These are phyloP conservation scores for Dictyostelium discoideum DNA, from an alignment of 78 protist species.

Conservation along the genomic window DNA sequence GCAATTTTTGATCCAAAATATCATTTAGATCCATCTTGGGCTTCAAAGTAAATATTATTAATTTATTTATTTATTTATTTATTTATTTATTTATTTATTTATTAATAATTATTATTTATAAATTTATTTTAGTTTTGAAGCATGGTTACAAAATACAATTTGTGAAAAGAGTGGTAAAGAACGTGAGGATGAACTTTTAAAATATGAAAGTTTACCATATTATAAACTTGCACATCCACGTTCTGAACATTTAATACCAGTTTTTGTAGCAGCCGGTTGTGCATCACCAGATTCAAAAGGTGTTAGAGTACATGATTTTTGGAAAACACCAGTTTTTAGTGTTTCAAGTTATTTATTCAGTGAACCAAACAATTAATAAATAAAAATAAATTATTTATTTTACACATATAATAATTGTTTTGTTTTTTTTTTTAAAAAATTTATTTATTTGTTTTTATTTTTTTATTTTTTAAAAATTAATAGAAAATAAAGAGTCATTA, in stretches of 20 bases:
- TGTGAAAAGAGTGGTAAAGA: background rate
- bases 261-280: constrained; percentile 24
- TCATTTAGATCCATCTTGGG: background rate
- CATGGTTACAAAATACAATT: background rate
- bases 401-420: too few species aligned
- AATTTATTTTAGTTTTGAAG: background rate
- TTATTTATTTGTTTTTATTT: background rate
- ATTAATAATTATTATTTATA: background rate
- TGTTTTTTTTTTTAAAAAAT: too few species aligned
- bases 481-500: background rate
- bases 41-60: background rate
- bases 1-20: constrained; percentile 10
- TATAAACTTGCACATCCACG: constrained; percentile 30
- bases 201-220: background rate
- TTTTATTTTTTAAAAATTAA: background rate
- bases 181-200: background rate
- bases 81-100: background rate
- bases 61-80: background rate
- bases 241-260: constrained; percentile 42
- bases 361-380: background rate
- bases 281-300: background rate
- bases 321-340: constrained; percentile 27
- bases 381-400: too few species aligned
- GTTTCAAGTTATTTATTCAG: constrained; percentile 3
- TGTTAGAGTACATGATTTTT: background rate